Conservation (phyloP, 2,329 filamentous ascomycete genomes). For the Botrytis fragariae region DNA sequence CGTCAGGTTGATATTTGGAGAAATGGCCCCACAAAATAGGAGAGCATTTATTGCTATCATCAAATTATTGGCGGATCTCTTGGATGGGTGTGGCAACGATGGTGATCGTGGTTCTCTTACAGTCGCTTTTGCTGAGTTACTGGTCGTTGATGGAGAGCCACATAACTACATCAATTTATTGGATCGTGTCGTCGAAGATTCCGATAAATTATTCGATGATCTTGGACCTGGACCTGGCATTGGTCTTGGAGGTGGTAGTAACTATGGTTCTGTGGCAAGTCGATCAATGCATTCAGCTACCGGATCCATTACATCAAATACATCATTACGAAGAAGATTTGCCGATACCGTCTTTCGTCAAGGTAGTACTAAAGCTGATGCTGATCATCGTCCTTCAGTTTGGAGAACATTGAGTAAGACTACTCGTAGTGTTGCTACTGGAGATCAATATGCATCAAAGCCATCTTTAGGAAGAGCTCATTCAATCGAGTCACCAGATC, state of each 20-base stretch:
- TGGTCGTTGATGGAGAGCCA: conserved; percentile 74
- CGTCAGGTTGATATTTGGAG: conserved; percentile 60
- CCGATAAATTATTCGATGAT: conserved; percentile 82
- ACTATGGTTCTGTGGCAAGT: conserved; percentile 34
- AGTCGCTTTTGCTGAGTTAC: conserved; percentile 80
- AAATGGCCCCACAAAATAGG: conserved; percentile 67
- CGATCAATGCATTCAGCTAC: conserved; percentile 41
- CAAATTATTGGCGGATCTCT: conserved; percentile 79
- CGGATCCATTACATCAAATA: conserved; percentile 79
- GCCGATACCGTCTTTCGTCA: conserved; percentile 75
- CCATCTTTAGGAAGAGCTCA: conserved; percentile 66
- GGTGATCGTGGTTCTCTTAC: conserved; percentile 86
- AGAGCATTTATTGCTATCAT: conserved; percentile 81
- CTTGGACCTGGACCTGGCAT: conserved; percentile 39
- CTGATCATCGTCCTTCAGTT: conserved; percentile 71
- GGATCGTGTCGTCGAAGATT: conserved; percentile 85
- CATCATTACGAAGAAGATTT: conserved; percentile 79
- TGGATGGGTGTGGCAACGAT: conserved; percentile 88
- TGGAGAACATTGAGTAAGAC: conserved; percentile 89
- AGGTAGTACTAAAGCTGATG: conserved; percentile 69
- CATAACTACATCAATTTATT: conserved; percentile 84
- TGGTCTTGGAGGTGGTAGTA: conserved; percentile 24
- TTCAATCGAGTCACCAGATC: conserved; percentile 68
- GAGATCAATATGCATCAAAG: conserved; percentile 60
- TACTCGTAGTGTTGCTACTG: conserved; percentile 57